Percentiles rank a stretch among this genome's conserved stretches.
phyloP scores from a whole-genome alignment of 106 monocot genomes.

The Phalaenopsis aphrodite region DNA sequence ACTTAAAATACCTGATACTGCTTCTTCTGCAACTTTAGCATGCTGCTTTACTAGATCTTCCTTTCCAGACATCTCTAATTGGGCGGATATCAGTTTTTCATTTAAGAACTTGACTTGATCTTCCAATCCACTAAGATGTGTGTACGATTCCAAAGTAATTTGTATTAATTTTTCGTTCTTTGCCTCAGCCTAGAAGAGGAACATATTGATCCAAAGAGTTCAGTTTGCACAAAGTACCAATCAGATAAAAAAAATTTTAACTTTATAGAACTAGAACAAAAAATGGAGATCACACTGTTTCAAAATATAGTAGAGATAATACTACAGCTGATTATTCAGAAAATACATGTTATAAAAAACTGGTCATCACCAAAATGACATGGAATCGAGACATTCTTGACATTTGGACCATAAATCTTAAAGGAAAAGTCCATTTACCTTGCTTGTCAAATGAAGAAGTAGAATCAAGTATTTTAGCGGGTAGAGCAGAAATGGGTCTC shows the following conservation, averaged over 20 bases:
- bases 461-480: background rate
- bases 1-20: constrained; percentile 45
- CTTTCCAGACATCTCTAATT: constrained; percentile 52
- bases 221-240: background rate
- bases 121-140: constrained; percentile 43
- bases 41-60: constrained; percentile 73
- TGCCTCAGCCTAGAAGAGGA: constrained; percentile 30
- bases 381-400: background rate
- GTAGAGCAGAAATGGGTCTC: too few species aligned
- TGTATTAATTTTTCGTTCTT: constrained; percentile 41
- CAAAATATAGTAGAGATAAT: background rate
- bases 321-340: background rate
- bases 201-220: constrained; percentile 2
- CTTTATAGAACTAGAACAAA: background rate
- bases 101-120: constrained; percentile 39
- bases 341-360: background rate
- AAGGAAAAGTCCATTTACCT: background rate
- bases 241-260: background rate
- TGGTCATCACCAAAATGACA: background rate
- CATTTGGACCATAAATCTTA: background rate
- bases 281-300: background rate
- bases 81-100: constrained; percentile 42
- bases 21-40: constrained; percentile 79
- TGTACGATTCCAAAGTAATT: constrained; percentile 48
- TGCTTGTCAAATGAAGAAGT: background rate